These are phyloP conservation scores for Pyropia yezoensis DNA, from an alignment of 23 red algal genomes.

Conservation along the genomic window DNA sequence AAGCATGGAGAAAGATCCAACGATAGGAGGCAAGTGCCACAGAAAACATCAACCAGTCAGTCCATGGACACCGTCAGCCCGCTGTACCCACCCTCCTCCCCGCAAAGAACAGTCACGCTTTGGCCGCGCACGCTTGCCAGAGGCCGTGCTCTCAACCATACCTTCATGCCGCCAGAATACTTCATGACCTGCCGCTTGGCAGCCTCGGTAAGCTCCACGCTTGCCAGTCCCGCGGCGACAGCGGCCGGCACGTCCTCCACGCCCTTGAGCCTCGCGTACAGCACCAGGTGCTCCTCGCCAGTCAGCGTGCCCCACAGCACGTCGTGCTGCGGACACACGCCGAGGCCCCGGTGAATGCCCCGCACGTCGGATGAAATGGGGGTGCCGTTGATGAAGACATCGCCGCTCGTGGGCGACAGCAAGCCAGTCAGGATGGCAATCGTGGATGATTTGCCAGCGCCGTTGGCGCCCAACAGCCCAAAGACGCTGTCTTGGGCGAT, in stretches of 20 bases:
- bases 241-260: conserved; percentile 33
- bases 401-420: conserved; percentile 40
- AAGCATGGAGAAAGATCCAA: too few species aligned
- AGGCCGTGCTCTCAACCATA: too few species aligned
- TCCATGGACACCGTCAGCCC: too few species aligned
- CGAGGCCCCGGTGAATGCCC: conserved; percentile 51
- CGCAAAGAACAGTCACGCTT: too few species aligned
- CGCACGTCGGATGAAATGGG: conserved; percentile 41
- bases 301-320: conserved; percentile 63
- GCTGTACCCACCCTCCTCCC: too few species aligned
- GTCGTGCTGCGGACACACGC: conserved; percentile 77
- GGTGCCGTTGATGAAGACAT: conserved; percentile 45
- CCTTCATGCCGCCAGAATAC: conserved; percentile 77
- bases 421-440: conserved; percentile 70
- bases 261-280: conserved; percentile 63
- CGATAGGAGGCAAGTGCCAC: too few species aligned
- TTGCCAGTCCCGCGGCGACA: conserved; percentile 47
- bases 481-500: conserved; percentile 52
- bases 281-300: conserved; percentile 80
- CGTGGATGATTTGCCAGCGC: conserved; percentile 63
- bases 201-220: conserved; percentile 54
- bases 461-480: conserved; percentile 70
- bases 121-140: too few species aligned
- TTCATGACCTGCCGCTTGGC: conserved; percentile 45
- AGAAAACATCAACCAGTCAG: too few species aligned